Evolutionary conservation across 345 rosid genomes (phyloP).

Genomic region (Citrus cavaleriei): DNA sequence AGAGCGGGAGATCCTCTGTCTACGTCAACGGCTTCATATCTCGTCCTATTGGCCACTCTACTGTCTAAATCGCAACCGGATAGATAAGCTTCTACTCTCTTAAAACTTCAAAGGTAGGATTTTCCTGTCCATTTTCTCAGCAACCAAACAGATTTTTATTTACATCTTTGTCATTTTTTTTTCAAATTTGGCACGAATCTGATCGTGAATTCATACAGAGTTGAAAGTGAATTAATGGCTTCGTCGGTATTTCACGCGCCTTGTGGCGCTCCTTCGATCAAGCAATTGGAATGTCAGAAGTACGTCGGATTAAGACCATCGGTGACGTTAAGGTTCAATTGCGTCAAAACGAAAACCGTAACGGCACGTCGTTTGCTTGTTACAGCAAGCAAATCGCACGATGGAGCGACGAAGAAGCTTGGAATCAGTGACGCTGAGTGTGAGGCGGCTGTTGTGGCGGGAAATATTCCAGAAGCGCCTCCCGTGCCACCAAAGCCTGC

Average conservation of each 20-base stretch:
- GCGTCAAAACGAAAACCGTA: background rate
- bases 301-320: conserved; percentile 15
- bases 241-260: conserved; percentile 19
- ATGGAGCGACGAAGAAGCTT: conserved; percentile 42
- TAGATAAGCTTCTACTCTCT: conserved; percentile 6
- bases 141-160: background rate
- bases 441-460: conserved; percentile 84
- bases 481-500: conserved; percentile 74
- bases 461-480: conserved; percentile 80
- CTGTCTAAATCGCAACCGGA: background rate
- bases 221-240: conserved; percentile 14
- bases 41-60: background rate
- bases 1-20: background rate
- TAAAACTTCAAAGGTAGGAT: conserved; percentile 3
- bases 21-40: background rate
- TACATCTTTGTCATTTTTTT: background rate
- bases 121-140: background rate
- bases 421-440: conserved; percentile 73
- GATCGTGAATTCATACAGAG: background rate
- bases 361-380: conserved; percentile 3
- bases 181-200: background rate
- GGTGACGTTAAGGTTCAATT: background rate
- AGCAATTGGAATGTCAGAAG: conserved; percentile 15
- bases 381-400: conserved; percentile 39
- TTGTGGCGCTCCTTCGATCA: conserved; percentile 8